A percentile compares a stretch with the other conserved stretches of the same genome.
phyloP scores from a whole-genome alignment of 2,329 filamentous ascomycete genomes.

The Ascochyta lentis region DNA sequence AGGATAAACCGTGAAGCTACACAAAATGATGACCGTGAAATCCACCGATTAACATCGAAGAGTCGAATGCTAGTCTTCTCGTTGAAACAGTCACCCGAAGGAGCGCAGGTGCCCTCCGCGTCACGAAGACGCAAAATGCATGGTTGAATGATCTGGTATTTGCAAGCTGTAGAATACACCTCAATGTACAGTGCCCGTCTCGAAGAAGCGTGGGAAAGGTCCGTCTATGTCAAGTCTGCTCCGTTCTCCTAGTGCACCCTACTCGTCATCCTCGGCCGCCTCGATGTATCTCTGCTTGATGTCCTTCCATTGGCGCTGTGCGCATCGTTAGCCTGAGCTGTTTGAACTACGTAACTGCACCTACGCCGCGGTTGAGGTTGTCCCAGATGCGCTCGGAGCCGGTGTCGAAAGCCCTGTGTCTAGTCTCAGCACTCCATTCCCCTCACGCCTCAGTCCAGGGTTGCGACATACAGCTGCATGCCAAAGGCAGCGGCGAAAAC shows the following conservation, averaged over 20 bases:
- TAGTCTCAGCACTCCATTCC: slow-evolving; percentile 29
- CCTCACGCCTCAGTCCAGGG: not conserved
- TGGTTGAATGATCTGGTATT: slow-evolving; percentile 24
- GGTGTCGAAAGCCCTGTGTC: slow-evolving; percentile 78
- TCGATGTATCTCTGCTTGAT: slow-evolving; percentile 89
- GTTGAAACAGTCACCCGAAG: not conserved
- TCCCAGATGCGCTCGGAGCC: slow-evolving; percentile 89
- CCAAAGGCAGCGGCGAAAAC: slow-evolving; percentile 90
- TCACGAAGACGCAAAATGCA: not conserved
- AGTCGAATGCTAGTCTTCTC: too few species aligned
- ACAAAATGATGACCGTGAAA: too few species aligned
- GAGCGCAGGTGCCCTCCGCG: not conserved
- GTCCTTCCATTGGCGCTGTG: slow-evolving; percentile 98
- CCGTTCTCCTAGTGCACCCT: slow-evolving; percentile 21
- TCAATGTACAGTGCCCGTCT: slow-evolving; percentile 40
- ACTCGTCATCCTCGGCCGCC: slow-evolving; percentile 68
- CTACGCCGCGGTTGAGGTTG: slow-evolving; percentile 83
- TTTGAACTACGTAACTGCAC: slow-evolving; percentile 13
- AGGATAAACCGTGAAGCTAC: too few species aligned
- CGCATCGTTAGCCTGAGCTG: slow-evolving; percentile 25
- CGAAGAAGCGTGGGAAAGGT: slow-evolving; percentile 22
- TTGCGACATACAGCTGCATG: slow-evolving; percentile 82
- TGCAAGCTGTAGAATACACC: slow-evolving; percentile 46
- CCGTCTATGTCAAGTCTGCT: slow-evolving; percentile 27
- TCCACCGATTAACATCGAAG: too few species aligned